Percentiles rank a stretch among this genome's conserved stretches.
Conservation (phyloP, 441 rosid species). For the Dalechampia spathulata region DNA sequence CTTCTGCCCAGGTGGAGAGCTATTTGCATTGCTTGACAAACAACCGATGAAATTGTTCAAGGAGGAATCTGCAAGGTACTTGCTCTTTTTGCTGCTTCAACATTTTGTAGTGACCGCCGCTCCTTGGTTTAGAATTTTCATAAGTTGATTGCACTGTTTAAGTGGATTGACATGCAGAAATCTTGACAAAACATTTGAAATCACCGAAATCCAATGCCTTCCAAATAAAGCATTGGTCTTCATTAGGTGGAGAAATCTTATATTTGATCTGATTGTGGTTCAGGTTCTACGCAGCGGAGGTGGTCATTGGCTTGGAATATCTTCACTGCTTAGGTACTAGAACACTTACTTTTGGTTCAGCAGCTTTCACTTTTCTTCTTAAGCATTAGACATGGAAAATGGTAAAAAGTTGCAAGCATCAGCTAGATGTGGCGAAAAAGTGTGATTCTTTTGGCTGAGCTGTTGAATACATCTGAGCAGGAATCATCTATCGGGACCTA, state of each 20-base stretch:
- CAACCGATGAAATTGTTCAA: constrained; percentile 88
- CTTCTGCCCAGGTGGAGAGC: constrained; percentile 96
- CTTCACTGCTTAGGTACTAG: constrained; percentile 90
- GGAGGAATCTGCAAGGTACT: constrained; percentile 89
- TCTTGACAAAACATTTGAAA: too few species aligned
- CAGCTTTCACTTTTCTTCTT: too few species aligned
- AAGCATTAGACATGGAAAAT: too few species aligned
- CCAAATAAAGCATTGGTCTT: too few species aligned
- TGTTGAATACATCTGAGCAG: constrained; percentile 29
- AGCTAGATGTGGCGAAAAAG: too few species aligned
- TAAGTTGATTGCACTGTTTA: too few species aligned
- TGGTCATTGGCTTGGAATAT: constrained; percentile 82
- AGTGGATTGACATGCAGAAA: too few species aligned
- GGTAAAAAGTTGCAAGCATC: too few species aligned
- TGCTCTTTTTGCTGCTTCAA: not conserved
- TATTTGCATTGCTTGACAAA: constrained; percentile 82
- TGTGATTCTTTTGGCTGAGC: too few species aligned
- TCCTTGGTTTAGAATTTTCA: not conserved
- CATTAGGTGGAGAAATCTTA: too few species aligned
- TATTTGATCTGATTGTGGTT: too few species aligned
- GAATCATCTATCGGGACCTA: constrained; percentile 84
- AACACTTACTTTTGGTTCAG: not conserved
- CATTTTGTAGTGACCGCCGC: not conserved
- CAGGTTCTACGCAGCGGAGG: constrained; percentile 98
- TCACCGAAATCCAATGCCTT: too few species aligned